Percentiles rank a stretch among this genome's conserved stretches.
phyloP scores from a whole-genome alignment of 1,284 basidiomycete genomes.

The Ustilago loliicola region DNA sequence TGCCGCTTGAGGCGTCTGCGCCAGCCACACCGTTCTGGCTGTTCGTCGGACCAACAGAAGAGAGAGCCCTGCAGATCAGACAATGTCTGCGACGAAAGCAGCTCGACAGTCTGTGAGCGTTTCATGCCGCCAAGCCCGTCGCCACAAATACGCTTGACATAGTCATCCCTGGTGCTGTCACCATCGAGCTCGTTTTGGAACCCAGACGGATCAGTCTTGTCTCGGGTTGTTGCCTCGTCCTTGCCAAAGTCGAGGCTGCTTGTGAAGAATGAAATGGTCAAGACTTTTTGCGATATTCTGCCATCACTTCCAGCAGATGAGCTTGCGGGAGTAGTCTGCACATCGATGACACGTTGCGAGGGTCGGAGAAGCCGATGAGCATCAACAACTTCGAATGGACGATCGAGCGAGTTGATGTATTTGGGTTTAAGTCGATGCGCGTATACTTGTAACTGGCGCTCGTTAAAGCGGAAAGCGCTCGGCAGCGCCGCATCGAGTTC shows the following conservation, averaged over 20 bases:
- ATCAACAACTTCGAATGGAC: constrained; percentile 29
- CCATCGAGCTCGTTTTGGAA: constrained; percentile 5
- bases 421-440: constrained; percentile 41
- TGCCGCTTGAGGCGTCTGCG: constrained; percentile 23
- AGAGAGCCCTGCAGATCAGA: constrained; percentile 25
- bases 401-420: constrained; percentile 46
- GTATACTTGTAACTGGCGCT: constrained; percentile 36
- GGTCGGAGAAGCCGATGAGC: constrained; percentile 18
- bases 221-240: constrained; percentile 10
- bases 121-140: constrained; percentile 46
- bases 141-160: constrained; percentile 42
- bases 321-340: neutral
- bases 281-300: constrained; percentile 1
- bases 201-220: neutral
- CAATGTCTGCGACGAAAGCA: constrained; percentile 39
- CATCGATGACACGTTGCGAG: neutral
- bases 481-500: constrained; percentile 35
- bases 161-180: constrained; percentile 35
- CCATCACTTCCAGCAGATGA: neutral
- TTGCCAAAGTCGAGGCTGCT: constrained; percentile 22
- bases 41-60: constrained; percentile 49
- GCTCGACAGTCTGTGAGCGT: constrained; percentile 42
- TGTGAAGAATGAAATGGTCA: constrained; percentile 41
- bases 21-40: constrained; percentile 43
- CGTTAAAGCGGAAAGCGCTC: constrained; percentile 35